Conservation (phyloP, 2,329 filamentous ascomycete species). For the Aspergillus latus region DNA sequence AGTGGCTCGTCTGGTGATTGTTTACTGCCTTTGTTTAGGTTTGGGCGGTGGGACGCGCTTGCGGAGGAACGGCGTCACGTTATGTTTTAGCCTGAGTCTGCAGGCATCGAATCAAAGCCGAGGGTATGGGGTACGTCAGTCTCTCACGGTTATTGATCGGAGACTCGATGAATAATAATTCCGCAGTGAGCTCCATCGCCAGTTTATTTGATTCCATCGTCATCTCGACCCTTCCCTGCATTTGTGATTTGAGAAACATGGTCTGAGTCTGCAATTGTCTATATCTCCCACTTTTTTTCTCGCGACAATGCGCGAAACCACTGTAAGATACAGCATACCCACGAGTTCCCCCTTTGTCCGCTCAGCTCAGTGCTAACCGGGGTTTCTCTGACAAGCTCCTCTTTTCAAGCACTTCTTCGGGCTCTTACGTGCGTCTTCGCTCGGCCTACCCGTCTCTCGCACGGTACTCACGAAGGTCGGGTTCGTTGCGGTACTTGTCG, state of each 20-base stretch:
- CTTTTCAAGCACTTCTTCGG: constrained; percentile 27
- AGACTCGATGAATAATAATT: constrained; percentile 15
- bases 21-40: constrained; percentile 28
- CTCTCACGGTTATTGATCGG: constrained; percentile 7
- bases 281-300: constrained; percentile 26
- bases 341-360: background rate
- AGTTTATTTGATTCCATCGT: constrained; percentile 10
- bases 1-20: constrained; percentile 11
- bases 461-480: constrained; percentile 20
- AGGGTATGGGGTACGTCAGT: constrained; percentile 28
- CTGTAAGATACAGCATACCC: constrained; percentile 25
- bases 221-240: background rate
- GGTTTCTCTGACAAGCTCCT: constrained; percentile 21
- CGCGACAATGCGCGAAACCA: constrained; percentile 32
- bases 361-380: constrained; percentile 8
- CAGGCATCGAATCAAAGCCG: constrained; percentile 5
- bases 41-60: constrained; percentile 21
- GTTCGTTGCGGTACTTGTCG: constrained; percentile 32
- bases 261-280: constrained; percentile 19
- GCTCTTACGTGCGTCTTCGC: constrained; percentile 26
- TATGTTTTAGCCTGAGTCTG: constrained; percentile 6
- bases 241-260: constrained; percentile 23
- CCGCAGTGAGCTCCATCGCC: constrained; percentile 4
- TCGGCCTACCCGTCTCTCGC: constrained; percentile 20
- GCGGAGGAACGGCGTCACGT: constrained; percentile 22